Evolutionary conservation across 495 filamentous ascomycete genomes (phyloP), one percentile per base, ranked within the genome.

Genomic region (Ascodesmis nigricans): DNA sequence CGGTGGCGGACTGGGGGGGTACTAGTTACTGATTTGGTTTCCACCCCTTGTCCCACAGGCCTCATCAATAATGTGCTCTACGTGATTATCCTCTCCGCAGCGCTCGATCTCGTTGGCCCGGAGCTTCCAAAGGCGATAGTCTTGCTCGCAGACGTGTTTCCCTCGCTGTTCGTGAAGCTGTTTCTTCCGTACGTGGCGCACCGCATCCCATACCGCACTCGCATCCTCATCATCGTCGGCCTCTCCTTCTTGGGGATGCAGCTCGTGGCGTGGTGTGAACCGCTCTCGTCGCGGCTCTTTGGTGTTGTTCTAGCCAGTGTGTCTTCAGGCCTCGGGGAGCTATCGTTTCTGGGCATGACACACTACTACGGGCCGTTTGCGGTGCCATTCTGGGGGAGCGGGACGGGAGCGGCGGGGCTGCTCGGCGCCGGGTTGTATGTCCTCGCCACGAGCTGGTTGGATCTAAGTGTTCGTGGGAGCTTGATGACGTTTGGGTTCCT

Each of bases 1-100:
- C 36, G 23, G 11, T 21, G 19, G 21, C 19, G 11, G 1, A 17
- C 19, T 5, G 35, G 31, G 5, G 14, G 11, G 8, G 14, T 10
- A 8, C 19, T 8, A 9, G 6, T 14, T 20, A 3, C n/a, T 3
- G 16, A 24, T 39, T 18, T 16, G 9, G 6, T 5, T 10, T 13
- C 6, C 1, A 38, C 3, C 9, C 29, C 9, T 31, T 11, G 21
- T 24, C 15, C 9, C 9, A 22, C 31, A 95, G 84, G 87, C 35
- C 62, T 92, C 4, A 78, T 97, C 53, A 97, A 97, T 57, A 95
- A 93, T 59, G 76, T 97, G 49, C 76, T 92, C 56, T 97, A 95
- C 53, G 83, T 97, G 21, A 75, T 97, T 53, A 79, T 97, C 53
- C 71, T 97, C 44, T 82, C 82, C 9, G 76, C 87, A n/a, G 84